Base-by-base conservation (phyloP, 1,284 basidiomycete genomes). In the Mycosarcoma mackinlayi region DNA sequence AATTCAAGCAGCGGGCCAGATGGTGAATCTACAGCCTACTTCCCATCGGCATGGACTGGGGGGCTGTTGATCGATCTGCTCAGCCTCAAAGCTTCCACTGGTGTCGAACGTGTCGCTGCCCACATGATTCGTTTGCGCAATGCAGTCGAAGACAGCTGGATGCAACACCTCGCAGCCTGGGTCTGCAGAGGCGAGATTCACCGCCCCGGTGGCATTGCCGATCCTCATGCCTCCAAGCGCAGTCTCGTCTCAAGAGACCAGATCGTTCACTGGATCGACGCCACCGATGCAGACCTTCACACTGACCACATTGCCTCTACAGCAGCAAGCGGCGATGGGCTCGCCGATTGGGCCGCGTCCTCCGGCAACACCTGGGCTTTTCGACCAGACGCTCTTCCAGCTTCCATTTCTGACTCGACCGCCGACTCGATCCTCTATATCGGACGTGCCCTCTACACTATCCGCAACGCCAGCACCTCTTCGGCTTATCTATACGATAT, bases 381-480 rank as follows among this genome's bases (percentile, higher is more conserved):
- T n/a, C 81, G 89, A 50, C 86, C 88, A 1, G 89, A 88, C 1
- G 86, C 90, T 3, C 86, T 92, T 44, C 93, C 93, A 0, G 86
- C 88, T 1, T 91, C 90, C 58, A 86, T 94, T 19, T 89, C 90
- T 1, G 73, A 84, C 2, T 87, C 89, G 44, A 88, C 91, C 6
- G 87, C 87, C 58, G 91, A 92, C 57, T 92, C 92, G 7, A 92
- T 95, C 54, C 84, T 88, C 2, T 94, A 94, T 78, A 88, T 94
- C 31, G 93, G 93, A 0, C 87, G 92, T 28, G 93, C 93, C 3
- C 89, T 94, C 28, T 89, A 89, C 4, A 93, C 91, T 1, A 89
- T 94, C 90, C 91, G 59, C 34, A 37, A 55, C n/a, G 61, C 70
- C 6, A 54, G 58, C 31, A 35, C 53, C 7, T 44, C 52, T 10